Conservation (phyloP, 2,329 filamentous ascomycete species). For the Pseudogymnoascus sp. region DNA sequence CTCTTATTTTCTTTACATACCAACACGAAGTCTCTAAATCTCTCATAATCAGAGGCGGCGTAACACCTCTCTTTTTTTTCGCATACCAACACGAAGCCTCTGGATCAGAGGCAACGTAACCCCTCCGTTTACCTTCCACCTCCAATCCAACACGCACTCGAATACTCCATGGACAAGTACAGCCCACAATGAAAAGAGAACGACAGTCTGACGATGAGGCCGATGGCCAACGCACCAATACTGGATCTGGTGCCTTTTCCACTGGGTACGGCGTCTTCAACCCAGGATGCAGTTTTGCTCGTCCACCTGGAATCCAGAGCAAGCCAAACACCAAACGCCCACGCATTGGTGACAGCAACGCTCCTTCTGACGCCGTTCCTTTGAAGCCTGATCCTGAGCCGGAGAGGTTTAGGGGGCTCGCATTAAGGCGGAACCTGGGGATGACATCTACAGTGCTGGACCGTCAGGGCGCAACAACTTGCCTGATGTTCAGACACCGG, state of each 20-base stretch:
- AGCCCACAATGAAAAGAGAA: background rate
- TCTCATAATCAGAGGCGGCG: background rate
- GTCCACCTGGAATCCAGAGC: background rate
- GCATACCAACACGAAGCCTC: background rate
- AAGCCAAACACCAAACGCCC: background rate
- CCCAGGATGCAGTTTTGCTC: background rate
- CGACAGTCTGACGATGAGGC: background rate
- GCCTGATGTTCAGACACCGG: background rate
- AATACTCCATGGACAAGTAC: background rate
- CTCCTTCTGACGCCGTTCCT: background rate
- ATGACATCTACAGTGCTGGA: background rate
- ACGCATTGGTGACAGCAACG: background rate
- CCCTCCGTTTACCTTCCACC: background rate
- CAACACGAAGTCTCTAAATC: background rate
- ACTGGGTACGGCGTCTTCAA: background rate
- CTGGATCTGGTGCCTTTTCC: background rate
- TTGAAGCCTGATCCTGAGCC: background rate
- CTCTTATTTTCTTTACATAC: background rate
- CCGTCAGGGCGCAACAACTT: background rate
- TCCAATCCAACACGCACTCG: background rate
- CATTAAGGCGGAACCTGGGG: background rate
- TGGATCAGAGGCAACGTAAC: background rate
- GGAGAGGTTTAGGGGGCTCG: background rate
- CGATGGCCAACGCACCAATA: background rate
- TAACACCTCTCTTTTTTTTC: background rate